Conservation (phyloP, 805 yeast species). For the Teunomyces cretensis region DNA sequence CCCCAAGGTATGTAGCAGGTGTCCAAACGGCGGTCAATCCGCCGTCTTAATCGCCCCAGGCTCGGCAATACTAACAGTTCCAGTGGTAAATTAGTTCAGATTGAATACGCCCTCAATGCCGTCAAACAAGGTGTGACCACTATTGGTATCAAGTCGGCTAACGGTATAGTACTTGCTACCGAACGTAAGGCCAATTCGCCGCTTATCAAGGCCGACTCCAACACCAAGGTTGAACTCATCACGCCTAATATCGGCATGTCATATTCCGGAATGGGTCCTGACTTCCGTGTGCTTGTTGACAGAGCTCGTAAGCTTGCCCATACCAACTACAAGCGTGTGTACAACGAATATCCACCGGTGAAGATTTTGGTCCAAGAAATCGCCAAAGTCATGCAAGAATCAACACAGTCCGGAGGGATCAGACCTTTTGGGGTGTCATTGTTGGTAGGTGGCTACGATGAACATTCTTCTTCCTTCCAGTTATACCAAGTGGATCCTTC, state of each 20-base stretch:
- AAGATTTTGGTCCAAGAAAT: slow-evolving; percentile 90
- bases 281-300: slow-evolving; percentile 90
- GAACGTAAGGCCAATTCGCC: slow-evolving; percentile 86
- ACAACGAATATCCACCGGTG: slow-evolving; percentile 97
- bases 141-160: slow-evolving; percentile 88
- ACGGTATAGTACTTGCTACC: slow-evolving; percentile 95
- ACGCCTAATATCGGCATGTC: slow-evolving; percentile 97
- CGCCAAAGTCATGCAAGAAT: slow-evolving; percentile 96
- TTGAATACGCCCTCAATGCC: slow-evolving; percentile 95
- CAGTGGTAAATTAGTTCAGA: slow-evolving; percentile 96
- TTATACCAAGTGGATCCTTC: slow-evolving; percentile 97
- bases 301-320: slow-evolving; percentile 92
- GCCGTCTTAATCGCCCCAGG: not conserved
- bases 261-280: slow-evolving; percentile 99
- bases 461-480: slow-evolving; percentile 62
- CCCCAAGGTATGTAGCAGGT: slow-evolving; percentile 74
- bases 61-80: slow-evolving; percentile 18
- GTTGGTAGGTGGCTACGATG: slow-evolving; percentile 92
- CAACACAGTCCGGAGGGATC: slow-evolving; percentile 98
- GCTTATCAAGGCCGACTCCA: slow-evolving; percentile 69
- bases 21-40: not conserved
- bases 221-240: slow-evolving; percentile 74
- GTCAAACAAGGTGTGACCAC: slow-evolving; percentile 98
- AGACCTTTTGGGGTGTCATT: slow-evolving; percentile 98
- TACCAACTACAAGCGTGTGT: slow-evolving; percentile 86